A percentile compares a stretch with the other conserved stretches of the same genome.
Evolutionary conservation across 179 eudicot species (phyloP).

Genomic region (Carnegiea gigantea): DNA sequence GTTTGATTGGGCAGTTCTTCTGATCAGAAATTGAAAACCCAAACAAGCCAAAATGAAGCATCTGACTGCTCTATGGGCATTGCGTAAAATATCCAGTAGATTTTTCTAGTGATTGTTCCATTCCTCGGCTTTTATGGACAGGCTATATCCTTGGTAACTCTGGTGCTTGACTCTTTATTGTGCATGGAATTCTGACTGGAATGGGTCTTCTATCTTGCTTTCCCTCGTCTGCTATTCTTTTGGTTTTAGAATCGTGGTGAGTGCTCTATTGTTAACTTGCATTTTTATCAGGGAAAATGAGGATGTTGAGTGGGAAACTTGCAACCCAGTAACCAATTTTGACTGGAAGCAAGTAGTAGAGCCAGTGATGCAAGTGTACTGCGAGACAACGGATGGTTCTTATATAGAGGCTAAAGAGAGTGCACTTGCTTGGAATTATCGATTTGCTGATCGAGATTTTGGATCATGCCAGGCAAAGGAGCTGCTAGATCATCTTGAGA

Average conservation of each 20-base stretch:
- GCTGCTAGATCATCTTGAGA: conserved; percentile 84
- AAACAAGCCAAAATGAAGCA: not conserved
- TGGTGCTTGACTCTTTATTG: too few relatives aligned
- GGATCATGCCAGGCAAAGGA: conserved; percentile 95
- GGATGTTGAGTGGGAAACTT: conserved; percentile 66
- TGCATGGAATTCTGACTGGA: not conserved
- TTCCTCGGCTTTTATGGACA: not conserved
- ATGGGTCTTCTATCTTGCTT: not conserved
- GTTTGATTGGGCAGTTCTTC: not conserved
- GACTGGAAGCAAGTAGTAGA: conserved; percentile 93
- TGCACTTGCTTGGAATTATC: conserved; percentile 80
- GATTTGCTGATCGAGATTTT: conserved; percentile 83
- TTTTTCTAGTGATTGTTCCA: not conserved
- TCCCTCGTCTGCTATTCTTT: not conserved
- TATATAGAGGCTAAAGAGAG: conserved; percentile 78
- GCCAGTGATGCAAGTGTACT: conserved; percentile 82
- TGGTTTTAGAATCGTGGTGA: not conserved
- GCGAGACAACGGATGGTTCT: conserved; percentile 93
- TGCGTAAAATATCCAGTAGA: not conserved
- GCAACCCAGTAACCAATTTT: conserved; percentile 55
- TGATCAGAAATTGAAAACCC: not conserved
- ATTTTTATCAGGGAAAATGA: conserved; percentile 46
- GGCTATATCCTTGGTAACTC: not conserved
- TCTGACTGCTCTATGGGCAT: not conserved
- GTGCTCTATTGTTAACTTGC: not conserved